Base-by-base conservation (phyloP, 2,329 filamentous ascomycete genomes). In the Xylaria sp. region DNA sequence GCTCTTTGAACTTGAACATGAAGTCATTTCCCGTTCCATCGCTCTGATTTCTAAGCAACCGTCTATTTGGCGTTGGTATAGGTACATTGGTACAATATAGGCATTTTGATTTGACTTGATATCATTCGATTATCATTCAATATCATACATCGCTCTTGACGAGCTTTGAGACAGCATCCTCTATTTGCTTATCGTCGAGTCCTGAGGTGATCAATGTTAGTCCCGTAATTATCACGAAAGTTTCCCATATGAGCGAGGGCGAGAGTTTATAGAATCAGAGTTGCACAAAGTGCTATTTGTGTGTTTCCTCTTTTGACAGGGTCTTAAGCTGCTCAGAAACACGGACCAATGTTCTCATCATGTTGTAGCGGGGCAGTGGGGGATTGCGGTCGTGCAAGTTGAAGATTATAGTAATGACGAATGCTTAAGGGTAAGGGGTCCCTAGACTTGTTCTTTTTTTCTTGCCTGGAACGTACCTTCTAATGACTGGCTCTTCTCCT, bases 341-440 rank as follows among this genome's bases (percentile, higher is more conserved):
- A 91, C 88, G 89, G 89, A 91, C 89, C 87, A 91, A 91, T 85
- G 80, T 83, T 88, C 83, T 91, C 88, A 90, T 91, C 88, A 89
- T 84, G 53, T 49, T 67, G 57, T n/a, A n/a, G n/a, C n/a, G n/a
- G n/a, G n/a, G n/a, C n/a, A n/a, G n/a, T n/a, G n/a, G n/a, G n/a
- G n/a, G n/a, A n/a, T n/a, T n/a, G n/a, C n/a, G n/a, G n/a, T n/a
- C n/a, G n/a, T n/a, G n/a, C n/a, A n/a, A n/a, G n/a, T n/a, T n/a
- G n/a, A n/a, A n/a, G n/a, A n/a, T n/a, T n/a, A n/a, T n/a, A n/a
- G n/a, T n/a, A n/a, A n/a, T n/a, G n/a, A n/a, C n/a, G n/a, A n/a
- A n/a, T n/a, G n/a, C n/a, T n/a, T n/a, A n/a, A n/a, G n/a, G n/a
- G n/a, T n/a, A n/a, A n/a, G n/a, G n/a, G n/a, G n/a, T n/a, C n/a